These are phyloP conservation scores for Gossypium trilobum DNA, from an alignment of 441 rosid species.

Conservation along the genomic window DNA sequence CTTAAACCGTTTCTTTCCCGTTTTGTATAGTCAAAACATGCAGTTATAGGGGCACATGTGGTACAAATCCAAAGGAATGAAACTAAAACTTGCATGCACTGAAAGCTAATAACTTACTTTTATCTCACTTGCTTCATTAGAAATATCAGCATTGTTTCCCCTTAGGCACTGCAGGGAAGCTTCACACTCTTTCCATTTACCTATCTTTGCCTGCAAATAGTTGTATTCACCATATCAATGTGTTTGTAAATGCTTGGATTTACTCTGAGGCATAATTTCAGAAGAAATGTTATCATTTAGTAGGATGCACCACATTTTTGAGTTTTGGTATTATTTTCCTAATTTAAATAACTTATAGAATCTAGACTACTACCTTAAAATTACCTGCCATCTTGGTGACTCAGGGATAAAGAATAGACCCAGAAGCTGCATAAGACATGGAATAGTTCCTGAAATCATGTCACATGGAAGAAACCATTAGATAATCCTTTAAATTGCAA, in stretches of 20 bases:
- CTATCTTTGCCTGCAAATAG: constrained; percentile 36
- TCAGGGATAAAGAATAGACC: constrained; percentile 44
- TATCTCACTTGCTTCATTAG: constrained; percentile 40
- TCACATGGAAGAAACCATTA: constrained; percentile 1
- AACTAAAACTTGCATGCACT: neutral
- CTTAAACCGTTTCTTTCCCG: neutral
- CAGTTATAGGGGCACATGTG: neutral
- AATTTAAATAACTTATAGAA: neutral
- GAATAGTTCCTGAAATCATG: constrained; percentile 32
- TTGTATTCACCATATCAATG: neutral
- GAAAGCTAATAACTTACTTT: constrained; percentile 27
- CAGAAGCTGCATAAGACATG: constrained; percentile 39
- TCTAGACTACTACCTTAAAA: neutral
- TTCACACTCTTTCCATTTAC: constrained; percentile 34
- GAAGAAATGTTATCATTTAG: neutral
- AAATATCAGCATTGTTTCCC: constrained; percentile 34
- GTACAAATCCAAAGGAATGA: neutral
- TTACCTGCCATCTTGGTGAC: constrained; percentile 56
- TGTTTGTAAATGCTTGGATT: neutral
- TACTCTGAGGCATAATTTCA: neutral
- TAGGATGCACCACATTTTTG: neutral
- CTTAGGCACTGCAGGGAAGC: constrained; percentile 33
- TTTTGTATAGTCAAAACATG: neutral
- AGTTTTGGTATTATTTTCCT: neutral
- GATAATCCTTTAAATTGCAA: constrained; percentile 1